Conservation (phyloP, 495 filamentous ascomycete genomes). For the Penicillium silybi region DNA sequence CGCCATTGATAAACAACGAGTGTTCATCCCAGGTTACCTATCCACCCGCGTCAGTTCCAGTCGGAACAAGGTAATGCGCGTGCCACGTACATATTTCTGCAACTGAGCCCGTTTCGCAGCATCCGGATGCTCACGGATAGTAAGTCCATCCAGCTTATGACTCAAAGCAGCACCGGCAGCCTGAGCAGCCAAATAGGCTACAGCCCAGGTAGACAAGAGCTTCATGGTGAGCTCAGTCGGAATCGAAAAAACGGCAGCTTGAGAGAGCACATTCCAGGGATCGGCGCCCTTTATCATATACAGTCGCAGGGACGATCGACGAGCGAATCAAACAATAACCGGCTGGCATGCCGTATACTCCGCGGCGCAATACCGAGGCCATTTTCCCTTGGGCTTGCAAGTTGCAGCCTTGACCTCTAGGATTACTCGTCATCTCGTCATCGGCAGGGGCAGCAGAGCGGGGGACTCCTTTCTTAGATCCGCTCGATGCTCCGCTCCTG, state of each 20-base stretch:
- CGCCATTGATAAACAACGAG: slow-evolving; percentile 67
- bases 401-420: not conserved
- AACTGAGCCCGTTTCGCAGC: slow-evolving; percentile 30
- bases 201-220: slow-evolving; percentile 27
- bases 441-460: slow-evolving; percentile 13
- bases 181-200: slow-evolving; percentile 34
- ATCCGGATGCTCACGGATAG: slow-evolving; percentile 36
- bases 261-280: slow-evolving; percentile 8
- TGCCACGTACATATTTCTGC: slow-evolving; percentile 35
- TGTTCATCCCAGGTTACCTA: slow-evolving; percentile 74
- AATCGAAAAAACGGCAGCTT: not conserved
- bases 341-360: slow-evolving; percentile 4
- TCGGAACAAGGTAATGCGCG: no score
- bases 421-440: slow-evolving; percentile 6
- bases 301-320: slow-evolving; percentile 4
- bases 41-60: not conserved
- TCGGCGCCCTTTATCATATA: slow-evolving; percentile 16
- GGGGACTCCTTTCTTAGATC: slow-evolving; percentile 4
- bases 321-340: slow-evolving; percentile 1
- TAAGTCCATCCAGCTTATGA: slow-evolving; percentile 34
- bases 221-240: slow-evolving; percentile 23
- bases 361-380: not conserved
- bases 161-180: slow-evolving; percentile 35
- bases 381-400: not conserved
- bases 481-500: slow-evolving; percentile 7